Base-by-base conservation (phyloP, 164 flowering plant genomes). In the Stephania yunnanensis region DNA sequence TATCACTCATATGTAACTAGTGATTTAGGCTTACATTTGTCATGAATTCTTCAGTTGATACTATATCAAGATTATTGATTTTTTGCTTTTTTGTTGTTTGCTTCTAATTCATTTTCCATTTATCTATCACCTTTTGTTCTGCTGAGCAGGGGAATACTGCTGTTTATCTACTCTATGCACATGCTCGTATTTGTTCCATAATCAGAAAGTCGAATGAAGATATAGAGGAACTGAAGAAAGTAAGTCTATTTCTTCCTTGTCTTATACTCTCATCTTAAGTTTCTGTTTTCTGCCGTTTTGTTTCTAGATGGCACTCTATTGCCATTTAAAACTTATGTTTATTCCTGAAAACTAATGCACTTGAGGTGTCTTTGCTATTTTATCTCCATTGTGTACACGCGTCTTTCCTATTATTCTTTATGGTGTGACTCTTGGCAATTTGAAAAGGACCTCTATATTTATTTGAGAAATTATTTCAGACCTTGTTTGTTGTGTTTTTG, bases 181-280 rank as follows among this genome's bases (percentile, higher is more conserved):
- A 96, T 85, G 98, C 99, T 84, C 90, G 99, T 61, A 96, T 96
- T 78, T 92, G 97, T 82, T 94, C 99, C 65, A 96, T 96, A 71
- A 92, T 94, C 78, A 85, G 97, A 77, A 96, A 88, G 76, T 94
- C 98, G 71, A 94, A 92, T 72, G 91, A 89, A 89, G 95, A 92
- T 66, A 81, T 92, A 10, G 95, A 90, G 71, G 92, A 89, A 17
- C 70, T 94, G 46, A 96, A 94, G 83, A 85, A 82, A 64, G 99
- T 94, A 84, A 83, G 83, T 82, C 69, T 58, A n/a, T 76, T 66
- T 77, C 53, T 42, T 20, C 63, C 1, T n/a, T 58, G 64, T 58
- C 31, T 44, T 31, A 48, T 46, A 11, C 10, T 19, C n/a, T 15
- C 55, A 10, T 10, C 15, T 50, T 50, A 58, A 15, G 19, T 58